phyloP scores from a whole-genome alignment of 495 filamentous ascomycete species.

The Delitschia confertaspora region DNA sequence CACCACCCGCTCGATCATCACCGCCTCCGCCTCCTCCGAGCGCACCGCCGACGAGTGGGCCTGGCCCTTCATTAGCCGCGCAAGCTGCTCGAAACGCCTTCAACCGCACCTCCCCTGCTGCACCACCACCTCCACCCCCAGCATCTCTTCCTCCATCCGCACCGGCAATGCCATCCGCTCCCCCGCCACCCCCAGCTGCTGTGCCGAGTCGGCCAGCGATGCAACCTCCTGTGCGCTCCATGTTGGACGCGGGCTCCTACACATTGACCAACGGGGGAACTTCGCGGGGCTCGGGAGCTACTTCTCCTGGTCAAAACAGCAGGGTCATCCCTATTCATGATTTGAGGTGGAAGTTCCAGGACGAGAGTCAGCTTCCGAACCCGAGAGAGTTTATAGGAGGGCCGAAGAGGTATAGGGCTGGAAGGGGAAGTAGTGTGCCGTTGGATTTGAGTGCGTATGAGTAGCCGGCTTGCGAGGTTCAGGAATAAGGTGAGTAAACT shows the following conservation, averaged over 20 bases:
- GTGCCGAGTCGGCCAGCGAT: constrained; percentile 21
- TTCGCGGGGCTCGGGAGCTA: constrained; percentile 7
- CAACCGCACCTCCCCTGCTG: constrained; percentile 27
- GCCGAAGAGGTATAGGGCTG: constrained; percentile 73
- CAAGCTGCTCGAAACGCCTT: constrained; percentile 36
- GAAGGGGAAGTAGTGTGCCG: constrained; percentile 87
- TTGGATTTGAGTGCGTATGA: constrained; percentile 58
- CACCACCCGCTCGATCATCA: constrained; percentile 13
- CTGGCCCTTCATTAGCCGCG: constrained; percentile 30
- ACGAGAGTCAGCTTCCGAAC: constrained; percentile 72
- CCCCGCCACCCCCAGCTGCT: constrained; percentile 30
- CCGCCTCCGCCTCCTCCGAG: constrained; percentile 22
- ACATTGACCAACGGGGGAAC: constrained; percentile 55
- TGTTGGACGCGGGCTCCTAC: constrained; percentile 67
- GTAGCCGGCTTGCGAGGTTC: too few species aligned
- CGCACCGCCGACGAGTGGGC: constrained; percentile 22
- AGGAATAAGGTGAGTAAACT: too few species aligned
- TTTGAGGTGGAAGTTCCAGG: constrained; percentile 74
- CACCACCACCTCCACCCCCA: constrained; percentile 25
- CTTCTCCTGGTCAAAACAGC: constrained; percentile 29
- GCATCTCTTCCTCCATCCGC: constrained; percentile 24
- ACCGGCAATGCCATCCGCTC: constrained; percentile 26
- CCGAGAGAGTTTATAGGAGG: constrained; percentile 69
- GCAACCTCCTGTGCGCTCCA: constrained; percentile 44
- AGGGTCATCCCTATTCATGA: constrained; percentile 62